phyloP scores from a whole-genome alignment of 257 asterid species.

The Parsonsia alboflavescens region DNA sequence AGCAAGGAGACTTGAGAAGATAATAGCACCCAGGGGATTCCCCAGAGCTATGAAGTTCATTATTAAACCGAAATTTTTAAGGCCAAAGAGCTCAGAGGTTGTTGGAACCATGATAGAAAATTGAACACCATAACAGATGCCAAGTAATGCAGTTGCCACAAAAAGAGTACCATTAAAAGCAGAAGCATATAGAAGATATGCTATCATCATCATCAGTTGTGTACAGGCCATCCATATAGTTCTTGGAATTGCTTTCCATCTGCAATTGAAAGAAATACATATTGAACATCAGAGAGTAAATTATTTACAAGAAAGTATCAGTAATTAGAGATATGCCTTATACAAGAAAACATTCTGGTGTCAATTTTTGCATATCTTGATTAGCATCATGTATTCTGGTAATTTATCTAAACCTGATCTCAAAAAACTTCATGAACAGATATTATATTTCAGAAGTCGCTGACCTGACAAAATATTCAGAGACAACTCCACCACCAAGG shows the following conservation, averaged over 20 bases:
- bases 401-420: neutral
- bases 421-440: neutral
- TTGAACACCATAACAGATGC: constrained; percentile 64
- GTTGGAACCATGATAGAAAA: constrained; percentile 60
- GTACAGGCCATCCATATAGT: constrained; percentile 58
- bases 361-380: neutral
- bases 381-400: neutral
- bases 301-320: neutral
- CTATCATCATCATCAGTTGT: constrained; percentile 50
- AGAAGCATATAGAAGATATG: constrained; percentile 59
- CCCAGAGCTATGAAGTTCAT: constrained; percentile 57
- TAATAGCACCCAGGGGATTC: constrained; percentile 61
- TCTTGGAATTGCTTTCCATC: constrained; percentile 57
- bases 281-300: constrained; percentile 8
- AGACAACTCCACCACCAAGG: constrained; percentile 71
- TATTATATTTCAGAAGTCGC: constrained; percentile 5
- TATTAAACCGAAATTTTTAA: constrained; percentile 58
- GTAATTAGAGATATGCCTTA: neutral
- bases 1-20: constrained; percentile 75
- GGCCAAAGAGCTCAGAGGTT: constrained; percentile 67
- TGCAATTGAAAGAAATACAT: constrained; percentile 22
- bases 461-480: constrained; percentile 59
- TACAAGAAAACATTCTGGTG: neutral
- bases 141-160: constrained; percentile 54
- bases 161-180: constrained; percentile 40